Evolutionary conservation across 495 filamentous ascomycete genomes (phyloP).

Genomic region (Penicillium ucsense): DNA sequence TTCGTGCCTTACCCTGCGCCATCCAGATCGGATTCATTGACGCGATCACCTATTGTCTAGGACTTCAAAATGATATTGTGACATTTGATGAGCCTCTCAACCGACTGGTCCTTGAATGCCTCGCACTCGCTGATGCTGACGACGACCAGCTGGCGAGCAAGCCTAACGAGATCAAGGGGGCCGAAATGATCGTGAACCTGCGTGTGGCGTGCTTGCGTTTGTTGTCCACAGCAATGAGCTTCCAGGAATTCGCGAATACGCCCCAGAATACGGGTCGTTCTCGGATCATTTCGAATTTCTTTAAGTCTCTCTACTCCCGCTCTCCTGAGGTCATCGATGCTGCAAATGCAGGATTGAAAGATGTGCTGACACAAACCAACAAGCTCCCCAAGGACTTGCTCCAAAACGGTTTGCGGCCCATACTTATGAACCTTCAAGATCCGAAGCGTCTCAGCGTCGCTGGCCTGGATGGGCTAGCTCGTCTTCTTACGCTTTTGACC

Average conservation of each 20-base stretch:
- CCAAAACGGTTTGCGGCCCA: constrained; percentile 87
- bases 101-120: constrained; percentile 79
- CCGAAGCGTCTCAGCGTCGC: constrained; percentile 82
- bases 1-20: constrained; percentile 82
- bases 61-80: constrained; percentile 74
- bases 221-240: constrained; percentile 82
- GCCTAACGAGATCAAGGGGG: constrained; percentile 78
- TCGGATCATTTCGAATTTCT: constrained; percentile 89
- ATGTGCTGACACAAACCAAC: constrained; percentile 75
- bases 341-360: constrained; percentile 76
- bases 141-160: constrained; percentile 82
- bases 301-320: constrained; percentile 91
- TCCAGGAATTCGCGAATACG: constrained; percentile 71
- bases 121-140: constrained; percentile 85
- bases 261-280: constrained; percentile 63
- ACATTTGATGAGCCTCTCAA: constrained; percentile 85
- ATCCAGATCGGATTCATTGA: constrained; percentile 97
- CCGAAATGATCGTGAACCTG: constrained; percentile 83
- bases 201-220: constrained; percentile 89
- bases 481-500: constrained; percentile 79
- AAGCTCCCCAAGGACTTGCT: constrained; percentile 93
- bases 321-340: constrained; percentile 88
- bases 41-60: constrained; percentile 87
- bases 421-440: constrained; percentile 91
- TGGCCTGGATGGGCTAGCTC: constrained; percentile 82